phyloP scores from a whole-genome alignment of 805 yeast species.

The Lachancea mirantina region DNA sequence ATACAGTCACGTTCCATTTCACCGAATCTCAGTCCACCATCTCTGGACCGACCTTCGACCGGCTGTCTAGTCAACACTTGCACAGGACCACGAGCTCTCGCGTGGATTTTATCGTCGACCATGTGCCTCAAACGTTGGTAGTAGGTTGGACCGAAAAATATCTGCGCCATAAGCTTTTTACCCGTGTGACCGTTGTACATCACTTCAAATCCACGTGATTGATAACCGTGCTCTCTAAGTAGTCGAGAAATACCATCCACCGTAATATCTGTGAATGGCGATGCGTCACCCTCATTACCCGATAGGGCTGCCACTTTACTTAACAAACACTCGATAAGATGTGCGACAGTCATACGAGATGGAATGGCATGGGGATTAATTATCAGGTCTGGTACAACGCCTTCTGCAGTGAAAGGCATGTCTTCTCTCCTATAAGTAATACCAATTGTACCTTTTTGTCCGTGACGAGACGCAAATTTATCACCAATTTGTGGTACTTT shows the following conservation, averaged over 20 bases:
- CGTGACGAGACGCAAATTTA: conserved; percentile 98
- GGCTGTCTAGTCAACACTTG: conserved; percentile 98
- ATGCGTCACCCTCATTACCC: conserved; percentile 98
- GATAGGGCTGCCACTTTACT: conserved; percentile 91
- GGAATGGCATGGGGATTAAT: conserved; percentile 99
- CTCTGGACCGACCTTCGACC: conserved; percentile 97
- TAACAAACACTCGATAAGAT: conserved; percentile 94
- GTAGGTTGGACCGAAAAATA: conserved; percentile 98
- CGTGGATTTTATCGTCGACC: conserved; percentile 99
- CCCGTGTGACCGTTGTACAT: conserved; percentile 99
- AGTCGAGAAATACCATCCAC: conserved; percentile 93
- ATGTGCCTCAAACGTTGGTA: conserved; percentile 97
- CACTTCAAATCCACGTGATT: conserved; percentile 96
- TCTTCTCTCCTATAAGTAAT: conserved; percentile 97
- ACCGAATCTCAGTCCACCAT: conserved; percentile 97
- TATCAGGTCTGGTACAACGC: conserved; percentile 93
- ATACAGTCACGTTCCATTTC: conserved; percentile 99
- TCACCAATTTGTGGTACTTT: conserved; percentile 99
- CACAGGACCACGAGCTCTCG: conserved; percentile 98
- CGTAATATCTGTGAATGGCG: conserved; percentile 97
- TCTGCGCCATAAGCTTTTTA: conserved; percentile 94
- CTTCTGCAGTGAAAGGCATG: conserved; percentile 95
- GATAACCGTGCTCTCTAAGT: conserved; percentile 92
- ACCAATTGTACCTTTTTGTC: conserved; percentile 99
- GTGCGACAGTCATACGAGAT: conserved; percentile 99